Evolutionary conservation across 495 filamentous ascomycete species (phyloP), one percentile per base, ranked within the genome.

Genomic region (Platismatia glauca): DNA sequence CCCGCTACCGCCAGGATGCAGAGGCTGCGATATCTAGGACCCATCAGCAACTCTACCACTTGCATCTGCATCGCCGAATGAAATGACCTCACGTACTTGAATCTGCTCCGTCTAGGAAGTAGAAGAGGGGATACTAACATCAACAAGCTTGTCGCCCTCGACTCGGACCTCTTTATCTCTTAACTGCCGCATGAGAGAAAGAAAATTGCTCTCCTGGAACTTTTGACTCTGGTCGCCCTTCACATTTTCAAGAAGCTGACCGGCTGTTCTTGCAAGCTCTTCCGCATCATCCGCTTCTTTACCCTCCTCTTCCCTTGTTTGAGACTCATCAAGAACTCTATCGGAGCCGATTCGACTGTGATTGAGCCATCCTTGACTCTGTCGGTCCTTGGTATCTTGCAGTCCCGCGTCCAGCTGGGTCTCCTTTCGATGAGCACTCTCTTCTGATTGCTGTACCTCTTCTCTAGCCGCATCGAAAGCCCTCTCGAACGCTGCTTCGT

Each of bases 201-300:
- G 77, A 67, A 94, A 94, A 60, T 82, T 83, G 71, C 88, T 91
- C 67, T 91, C 79, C 68, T 86, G 82, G 69, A 92, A 92, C 67
- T 94, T 92, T 57, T 82, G 69, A 63, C 77, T 86, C 64, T 81
- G 78, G 59, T 94, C 84, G 64, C 85, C 75, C 37, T 82, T 77
- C 13, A 94, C 79, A 46, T 79, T 85, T n/a, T 89, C 81, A 6
- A 94, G 76, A 7, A 94, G 75, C 55, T 85, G 76, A 24, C 82
- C 88, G 11, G 89, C 89, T 5, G 89, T 90, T 41, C 77, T 76
- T 22, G 87, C 85, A 35, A 92, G 77, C 41, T 85, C 89, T 67
- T 91, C 86, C 8, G 79, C 78, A 63, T 89, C 84, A 41, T 69
- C 57, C 27, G 66, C 46, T 12, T 70, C 39, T 16, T 65, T 35